Base-by-base conservation (phyloP, 139 green algal species). In the Medakamo hakoo region DNA sequence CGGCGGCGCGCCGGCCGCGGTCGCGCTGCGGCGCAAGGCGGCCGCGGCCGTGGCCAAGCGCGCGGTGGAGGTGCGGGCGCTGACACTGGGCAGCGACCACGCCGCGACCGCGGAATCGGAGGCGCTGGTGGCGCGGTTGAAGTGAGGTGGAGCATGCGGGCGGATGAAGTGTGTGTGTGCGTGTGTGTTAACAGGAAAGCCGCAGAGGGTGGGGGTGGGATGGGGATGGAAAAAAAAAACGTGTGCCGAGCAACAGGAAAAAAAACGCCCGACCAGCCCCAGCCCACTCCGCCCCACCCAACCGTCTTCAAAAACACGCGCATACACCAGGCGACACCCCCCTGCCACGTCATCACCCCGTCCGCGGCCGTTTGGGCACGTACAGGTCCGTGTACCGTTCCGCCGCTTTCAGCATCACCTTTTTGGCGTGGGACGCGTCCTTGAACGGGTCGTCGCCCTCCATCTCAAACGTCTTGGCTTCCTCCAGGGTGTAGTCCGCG, bases 401-500 rank as follows among this genome's bases (percentile, higher is more conserved):
- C 40, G 9, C 9, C 40, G 40, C 40, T 16, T 52, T 16, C 40
- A 21, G 9, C 40, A 52, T 9, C 40, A 81, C 76, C 65, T 83
- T 78, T 24, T 80, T 70, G 26, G 90, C 86, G 27, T 86, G 73
- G 29, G 82, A 75, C 30, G 74, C 63, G 0, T 87, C 90, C 55
- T 94, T 63, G 61, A 96, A 89, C 40, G 94, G 85, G 58, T 96
- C 88, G 29, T 96, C 90, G 60, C 81, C 72, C 3, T 96, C 90
- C 52, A 87, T 67, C 78, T 97, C 40, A 52, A 52, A 52, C 40
- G 40, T 52, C 9, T 16, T 96, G 76, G 94, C 79, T 80, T 96
- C 88, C 58, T 94, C 92, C 82, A 90, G 90, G 76, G 95, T 95
- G 81, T 95, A 95, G 79, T 95, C 87, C 76, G 92, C 82, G 60